These are phyloP conservation scores for Trichoderma sp. DNA, from an alignment of 2,329 filamentous ascomycete species.

Conservation along the genomic window DNA sequence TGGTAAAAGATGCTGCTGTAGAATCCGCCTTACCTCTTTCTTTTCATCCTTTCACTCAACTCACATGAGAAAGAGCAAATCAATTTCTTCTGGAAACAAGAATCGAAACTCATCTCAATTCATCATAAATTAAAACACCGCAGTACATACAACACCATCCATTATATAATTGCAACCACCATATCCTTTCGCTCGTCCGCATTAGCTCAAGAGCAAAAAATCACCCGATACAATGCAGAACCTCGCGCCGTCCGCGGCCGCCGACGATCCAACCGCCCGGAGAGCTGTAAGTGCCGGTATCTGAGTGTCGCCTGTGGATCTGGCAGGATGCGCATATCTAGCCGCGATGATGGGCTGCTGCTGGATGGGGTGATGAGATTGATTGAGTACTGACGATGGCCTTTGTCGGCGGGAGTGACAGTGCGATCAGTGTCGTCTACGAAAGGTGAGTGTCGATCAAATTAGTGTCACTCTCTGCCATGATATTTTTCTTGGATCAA, in stretches of 20 bases:
- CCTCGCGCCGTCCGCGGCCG: conserved; percentile 29
- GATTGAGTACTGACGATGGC: background rate
- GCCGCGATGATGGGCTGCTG: background rate
- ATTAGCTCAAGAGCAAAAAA: background rate
- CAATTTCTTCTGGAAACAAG: background rate
- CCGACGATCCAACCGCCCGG: conserved; percentile 36
- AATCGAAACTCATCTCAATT: background rate
- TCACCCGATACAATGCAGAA: conserved; percentile 13
- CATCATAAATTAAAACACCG: background rate
- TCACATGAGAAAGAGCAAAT: background rate
- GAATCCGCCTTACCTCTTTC: background rate
- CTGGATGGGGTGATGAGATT: background rate
- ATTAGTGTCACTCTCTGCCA: background rate
- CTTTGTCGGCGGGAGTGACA: conserved; percentile 24
- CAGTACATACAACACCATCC: background rate
- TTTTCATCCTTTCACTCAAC: background rate
- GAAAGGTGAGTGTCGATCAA: conserved; percentile 38
- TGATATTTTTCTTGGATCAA: background rate
- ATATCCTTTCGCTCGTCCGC: background rate
- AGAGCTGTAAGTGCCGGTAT: conserved; percentile 36
- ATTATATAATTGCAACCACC: background rate
- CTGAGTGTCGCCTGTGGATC: background rate
- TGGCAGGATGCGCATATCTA: background rate
- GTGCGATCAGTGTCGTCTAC: conserved; percentile 46
- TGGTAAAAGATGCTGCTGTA: background rate